Conservation (phyloP, 148 eudicot genomes). For the Arctostaphylos glauca region DNA sequence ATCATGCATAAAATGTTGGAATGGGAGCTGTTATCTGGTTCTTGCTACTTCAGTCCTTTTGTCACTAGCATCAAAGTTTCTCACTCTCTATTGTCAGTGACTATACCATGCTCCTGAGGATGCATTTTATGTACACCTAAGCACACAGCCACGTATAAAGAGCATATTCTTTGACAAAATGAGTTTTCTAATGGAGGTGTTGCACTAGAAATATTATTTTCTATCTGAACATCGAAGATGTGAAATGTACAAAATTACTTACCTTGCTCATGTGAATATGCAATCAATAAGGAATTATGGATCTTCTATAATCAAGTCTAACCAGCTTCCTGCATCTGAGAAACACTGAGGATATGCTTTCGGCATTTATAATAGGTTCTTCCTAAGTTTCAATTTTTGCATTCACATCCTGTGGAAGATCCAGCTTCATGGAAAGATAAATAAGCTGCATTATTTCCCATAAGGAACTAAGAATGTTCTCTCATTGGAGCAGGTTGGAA, state of each 20-base stretch:
- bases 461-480: slow-evolving; percentile 8
- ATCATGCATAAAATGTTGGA: background rate
- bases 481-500: slow-evolving; percentile 58
- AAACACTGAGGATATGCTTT: background rate
- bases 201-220: background rate
- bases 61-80: background rate
- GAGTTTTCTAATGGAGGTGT: background rate
- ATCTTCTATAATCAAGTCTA: background rate
- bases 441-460: background rate
- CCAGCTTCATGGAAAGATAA: background rate
- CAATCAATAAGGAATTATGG: background rate
- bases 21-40: background rate
- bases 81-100: background rate
- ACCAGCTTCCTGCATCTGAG: slow-evolving; percentile 9
- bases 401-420: background rate
- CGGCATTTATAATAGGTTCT: background rate
- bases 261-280: background rate
- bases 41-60: slow-evolving; percentile 1
- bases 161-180: background rate
- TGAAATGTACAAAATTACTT: background rate
- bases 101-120: background rate
- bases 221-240: background rate
- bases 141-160: background rate
- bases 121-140: background rate
- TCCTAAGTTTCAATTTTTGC: background rate